Percentiles rank a stretch among this genome's conserved stretches.
Conservation (phyloP, 495 filamentous ascomycete genomes). For the Aspergillus incahuasiensis region DNA sequence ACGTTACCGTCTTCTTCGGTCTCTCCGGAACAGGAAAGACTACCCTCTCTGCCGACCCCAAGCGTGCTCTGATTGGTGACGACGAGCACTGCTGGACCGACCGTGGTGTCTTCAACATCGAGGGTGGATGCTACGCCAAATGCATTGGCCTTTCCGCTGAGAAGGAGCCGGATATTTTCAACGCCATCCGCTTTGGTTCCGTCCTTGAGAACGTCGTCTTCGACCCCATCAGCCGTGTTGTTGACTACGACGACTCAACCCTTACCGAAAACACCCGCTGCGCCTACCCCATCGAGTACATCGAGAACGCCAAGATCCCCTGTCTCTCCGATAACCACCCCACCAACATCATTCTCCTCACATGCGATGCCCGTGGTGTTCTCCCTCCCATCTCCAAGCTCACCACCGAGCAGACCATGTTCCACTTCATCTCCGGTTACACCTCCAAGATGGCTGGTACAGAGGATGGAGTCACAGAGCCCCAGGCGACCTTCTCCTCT, state of each 20-base stretch:
- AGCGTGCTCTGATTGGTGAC: constrained; percentile 93
- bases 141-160: constrained; percentile 95
- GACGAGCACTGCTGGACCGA: constrained; percentile 99
- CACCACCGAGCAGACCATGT: constrained; percentile 94
- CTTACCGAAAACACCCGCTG: constrained; percentile 98
- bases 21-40: constrained; percentile 99
- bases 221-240: constrained; percentile 79
- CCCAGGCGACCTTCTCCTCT: constrained; percentile 96
- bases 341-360: constrained; percentile 94
- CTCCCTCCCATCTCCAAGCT: constrained; percentile 98
- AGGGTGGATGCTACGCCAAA: constrained; percentile 99
- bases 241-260: constrained; percentile 92
- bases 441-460: constrained; percentile 99
- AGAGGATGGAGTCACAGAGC: constrained; percentile 93
- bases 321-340: constrained; percentile 85
- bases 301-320: constrained; percentile 96
- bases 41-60: constrained; percentile 92
- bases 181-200: constrained; percentile 93
- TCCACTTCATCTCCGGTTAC: constrained; percentile 99
- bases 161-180: constrained; percentile 98
- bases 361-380: constrained; percentile 95
- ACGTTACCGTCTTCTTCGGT: constrained; percentile 98
- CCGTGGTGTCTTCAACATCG: constrained; percentile 96
- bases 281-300: constrained; percentile 98
- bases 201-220: constrained; percentile 99